Conservation (phyloP, 2,329 filamentous ascomycete species). For the Colletotrichum chlorophyti region DNA sequence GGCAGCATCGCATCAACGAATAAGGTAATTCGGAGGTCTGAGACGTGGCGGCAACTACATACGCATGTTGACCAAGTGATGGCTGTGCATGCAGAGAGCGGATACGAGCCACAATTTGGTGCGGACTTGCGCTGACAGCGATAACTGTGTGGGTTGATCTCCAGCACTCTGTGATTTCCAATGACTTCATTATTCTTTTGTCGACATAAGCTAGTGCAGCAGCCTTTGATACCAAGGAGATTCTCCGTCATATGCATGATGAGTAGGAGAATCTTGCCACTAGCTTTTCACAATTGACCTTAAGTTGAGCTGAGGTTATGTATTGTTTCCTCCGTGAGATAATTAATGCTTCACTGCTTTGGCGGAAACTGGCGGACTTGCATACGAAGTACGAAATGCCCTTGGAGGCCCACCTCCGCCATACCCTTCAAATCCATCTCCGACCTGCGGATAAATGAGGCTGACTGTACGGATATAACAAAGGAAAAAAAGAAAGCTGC, state of each 20-base stretch:
- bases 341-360: not conserved
- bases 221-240: slow-evolving; percentile 17
- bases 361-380: slow-evolving; percentile 7
- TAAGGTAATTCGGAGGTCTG: slow-evolving; percentile 20
- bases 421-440: not conserved
- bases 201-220: not conserved
- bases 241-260: not conserved
- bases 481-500: too few species aligned
- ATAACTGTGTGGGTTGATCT: too few species aligned
- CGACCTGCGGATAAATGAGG: not conserved
- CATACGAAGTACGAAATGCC: too few species aligned
- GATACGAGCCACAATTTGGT: too few species aligned
- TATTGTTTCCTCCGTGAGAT: not conserved
- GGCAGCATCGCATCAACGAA: slow-evolving; percentile 53
- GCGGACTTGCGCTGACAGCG: too few species aligned
- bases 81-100: too few species aligned
- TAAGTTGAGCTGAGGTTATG: slow-evolving; percentile 11
- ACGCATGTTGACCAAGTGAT: too few species aligned
- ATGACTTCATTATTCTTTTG: not conserved
- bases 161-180: too few species aligned
- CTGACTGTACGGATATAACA: too few species aligned
- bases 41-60: too few species aligned
- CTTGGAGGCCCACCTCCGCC: slow-evolving; percentile 6
- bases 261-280: not conserved
- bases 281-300: not conserved